These are phyloP conservation scores for Kregervanrija fluxuum DNA, from an alignment of 805 yeast species.

Conservation along the genomic window DNA sequence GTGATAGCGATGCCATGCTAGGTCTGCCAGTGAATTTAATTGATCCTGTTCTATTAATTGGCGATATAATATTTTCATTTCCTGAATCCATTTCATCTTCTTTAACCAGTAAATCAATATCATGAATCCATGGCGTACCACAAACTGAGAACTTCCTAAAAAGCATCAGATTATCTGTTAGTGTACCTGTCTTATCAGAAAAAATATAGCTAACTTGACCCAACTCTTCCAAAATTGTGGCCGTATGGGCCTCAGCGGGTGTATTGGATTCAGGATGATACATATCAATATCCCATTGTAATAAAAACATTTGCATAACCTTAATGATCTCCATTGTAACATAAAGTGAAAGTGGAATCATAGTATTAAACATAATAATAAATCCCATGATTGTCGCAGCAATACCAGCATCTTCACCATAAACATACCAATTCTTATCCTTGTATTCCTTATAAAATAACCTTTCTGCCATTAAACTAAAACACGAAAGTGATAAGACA, in stretches of 20 bases:
- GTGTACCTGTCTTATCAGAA: conserved; percentile 95
- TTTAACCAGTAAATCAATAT: conserved; percentile 39
- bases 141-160: conserved; percentile 82
- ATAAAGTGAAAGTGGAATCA: conserved; percentile 89
- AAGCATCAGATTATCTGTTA: conserved; percentile 91
- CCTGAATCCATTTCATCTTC: conserved; percentile 12
- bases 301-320: conserved; percentile 70
- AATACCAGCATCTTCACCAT: conserved; percentile 66
- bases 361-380: conserved; percentile 93
- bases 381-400: conserved; percentile 93
- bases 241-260: conserved; percentile 92
- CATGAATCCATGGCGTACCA: conserved; percentile 89
- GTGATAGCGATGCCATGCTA: conserved; percentile 41
- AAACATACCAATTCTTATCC: conserved; percentile 64
- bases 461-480: conserved; percentile 76
- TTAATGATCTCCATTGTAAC: conserved; percentile 96
- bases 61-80: neutral
- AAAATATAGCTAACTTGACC: conserved; percentile 95
- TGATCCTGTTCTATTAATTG: conserved; percentile 14
- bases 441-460: conserved; percentile 36
- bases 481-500: conserved; percentile 66
- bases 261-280: conserved; percentile 78
- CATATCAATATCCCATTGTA: conserved; percentile 93
- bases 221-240: conserved; percentile 89
- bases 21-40: conserved; percentile 42